Base-by-base conservation (phyloP, 768 basidiomycete species). In the Wakefieldia striispora region DNA sequence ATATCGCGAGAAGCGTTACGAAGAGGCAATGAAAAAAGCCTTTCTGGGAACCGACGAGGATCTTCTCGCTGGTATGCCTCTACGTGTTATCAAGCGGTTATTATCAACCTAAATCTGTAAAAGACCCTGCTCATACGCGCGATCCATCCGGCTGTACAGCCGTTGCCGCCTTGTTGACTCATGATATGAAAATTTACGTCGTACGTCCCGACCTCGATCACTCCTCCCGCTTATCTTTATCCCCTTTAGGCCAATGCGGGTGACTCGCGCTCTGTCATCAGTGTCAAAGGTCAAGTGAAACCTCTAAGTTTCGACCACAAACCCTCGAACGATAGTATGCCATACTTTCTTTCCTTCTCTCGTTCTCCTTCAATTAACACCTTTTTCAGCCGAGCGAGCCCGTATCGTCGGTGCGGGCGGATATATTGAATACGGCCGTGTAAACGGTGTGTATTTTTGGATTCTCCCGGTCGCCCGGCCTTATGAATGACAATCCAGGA, bases 141-240 rank as follows among this genome's bases (percentile, higher is more conserved):
- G 97, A 99, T 69, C 88, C 94, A 2, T 97, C 95, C 9, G 97
- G 97, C 9, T 97, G 94, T 65, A 99, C 97, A 1, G 95, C 97
- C 7, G 91, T 98, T 13, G 85, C 91, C 11, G 88, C 86, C 16
- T 71, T 99, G 46, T 67, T 97, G 36, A 93, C 94, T 11, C 66
- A 76, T 24, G 89, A 95, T 64, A 71, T 69, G 35, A 84, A 86
- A 67, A 83, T 95, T 56, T 86, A 83, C 65, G 87, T 89, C 42
- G 89, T 93, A 76, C 53, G 88, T 51, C 31, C 10, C 45, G 71
- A 31, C 43, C 5, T 36, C 36, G 37, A 40, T 45, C 39, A 36
- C 33, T 26, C 45, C 17, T 53, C 27, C 3, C 33, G 33, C 33
- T 33, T 40, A 34, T 47, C 45, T 31, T 16, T 23, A n/a, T 41